Conservation (phyloP, 2,329 filamentous ascomycete species). For the Decorospora gaudefroyi region DNA sequence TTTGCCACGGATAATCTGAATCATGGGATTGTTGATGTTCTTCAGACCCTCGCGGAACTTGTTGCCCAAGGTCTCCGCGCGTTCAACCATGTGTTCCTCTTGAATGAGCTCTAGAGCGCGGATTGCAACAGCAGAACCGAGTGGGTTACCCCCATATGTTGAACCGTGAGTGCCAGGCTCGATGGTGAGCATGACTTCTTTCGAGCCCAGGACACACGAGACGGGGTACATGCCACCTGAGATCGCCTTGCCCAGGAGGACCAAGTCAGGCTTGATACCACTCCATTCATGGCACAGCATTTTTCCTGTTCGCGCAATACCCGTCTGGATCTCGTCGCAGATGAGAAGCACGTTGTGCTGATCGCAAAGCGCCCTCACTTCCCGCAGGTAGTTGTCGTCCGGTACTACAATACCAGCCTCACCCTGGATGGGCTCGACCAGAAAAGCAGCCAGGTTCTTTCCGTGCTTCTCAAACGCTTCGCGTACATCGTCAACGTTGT, state of each 20-base stretch:
- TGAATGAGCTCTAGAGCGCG: constrained; percentile 91
- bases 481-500: constrained; percentile 80
- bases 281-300: constrained; percentile 96
- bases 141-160: constrained; percentile 96
- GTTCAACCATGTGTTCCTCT: constrained; percentile 85
- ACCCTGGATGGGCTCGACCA: constrained; percentile 95
- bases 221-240: constrained; percentile 99
- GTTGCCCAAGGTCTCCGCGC: constrained; percentile 78
- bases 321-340: constrained; percentile 98
- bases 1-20: constrained; percentile 84
- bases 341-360: constrained; percentile 96
- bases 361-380: constrained; percentile 83
- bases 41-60: constrained; percentile 79
- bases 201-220: constrained; percentile 83
- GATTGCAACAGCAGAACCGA: constrained; percentile 94
- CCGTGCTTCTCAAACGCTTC: constrained; percentile 79
- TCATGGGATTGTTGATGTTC: constrained; percentile 76
- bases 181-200: constrained; percentile 92
- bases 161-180: constrained; percentile 97
- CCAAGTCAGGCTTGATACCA: constrained; percentile 90
- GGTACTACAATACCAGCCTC: constrained; percentile 97
- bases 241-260: constrained; percentile 95
- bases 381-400: constrained; percentile 81
- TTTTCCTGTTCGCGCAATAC: constrained; percentile 90
- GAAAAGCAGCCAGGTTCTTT: constrained; percentile 84